Evolutionary conservation across 176 grass and related monocot species (phyloP).

Genomic region (Pharus latifolius): DNA sequence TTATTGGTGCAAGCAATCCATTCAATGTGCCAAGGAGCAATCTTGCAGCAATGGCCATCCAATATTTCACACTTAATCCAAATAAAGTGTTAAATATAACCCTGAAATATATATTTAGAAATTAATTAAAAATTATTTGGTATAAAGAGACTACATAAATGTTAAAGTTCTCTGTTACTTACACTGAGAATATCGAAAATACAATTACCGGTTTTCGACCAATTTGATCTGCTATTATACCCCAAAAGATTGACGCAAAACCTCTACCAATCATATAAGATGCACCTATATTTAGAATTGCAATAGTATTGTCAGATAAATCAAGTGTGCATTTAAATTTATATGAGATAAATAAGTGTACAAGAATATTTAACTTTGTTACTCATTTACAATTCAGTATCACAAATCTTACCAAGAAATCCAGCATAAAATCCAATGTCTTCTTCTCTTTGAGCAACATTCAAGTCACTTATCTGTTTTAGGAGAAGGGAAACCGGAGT

Average conservation of each 20-base stretch:
- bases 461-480: conserved; percentile 35
- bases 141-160: too few species aligned
- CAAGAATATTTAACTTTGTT: not conserved
- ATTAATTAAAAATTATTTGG: too few species aligned
- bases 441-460: conserved; percentile 39
- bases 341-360: not conserved
- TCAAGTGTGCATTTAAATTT: too few species aligned
- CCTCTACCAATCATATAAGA: not conserved
- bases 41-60: conserved; percentile 6
- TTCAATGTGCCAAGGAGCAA: not conserved
- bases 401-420: conserved; percentile 30
- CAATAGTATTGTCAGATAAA: too few species aligned
- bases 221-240: not conserved
- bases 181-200: not conserved
- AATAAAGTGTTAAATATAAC: conserved; percentile 6
- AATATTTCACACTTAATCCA: conserved; percentile 6
- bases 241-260: too few species aligned
- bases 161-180: conserved; percentile 7
- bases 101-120: not conserved
- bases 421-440: conserved; percentile 58
- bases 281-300: not conserved
- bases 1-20: not conserved
- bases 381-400: not conserved
- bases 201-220: not conserved
- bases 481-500: not conserved